Percentiles rank a stretch among this genome's conserved stretches.
Evolutionary conservation across 352 stramenopile genomes (phyloP).

Genomic region (Pythium scleroteichum): DNA sequence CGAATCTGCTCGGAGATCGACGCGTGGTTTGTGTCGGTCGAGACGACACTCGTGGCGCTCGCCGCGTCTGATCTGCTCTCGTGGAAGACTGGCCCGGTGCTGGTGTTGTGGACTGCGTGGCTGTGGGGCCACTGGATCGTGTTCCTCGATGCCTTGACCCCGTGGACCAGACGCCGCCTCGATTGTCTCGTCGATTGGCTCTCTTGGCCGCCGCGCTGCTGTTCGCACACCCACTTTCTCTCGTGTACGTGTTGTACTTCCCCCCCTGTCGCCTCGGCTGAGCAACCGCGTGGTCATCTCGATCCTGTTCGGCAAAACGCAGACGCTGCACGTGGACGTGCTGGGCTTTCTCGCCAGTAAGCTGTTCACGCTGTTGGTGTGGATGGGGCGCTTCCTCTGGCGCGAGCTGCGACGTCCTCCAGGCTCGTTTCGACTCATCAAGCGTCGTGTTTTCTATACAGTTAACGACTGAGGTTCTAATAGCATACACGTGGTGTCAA

Average conservation of each 20-base stretch:
- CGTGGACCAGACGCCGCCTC: background rate
- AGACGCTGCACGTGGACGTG: background rate
- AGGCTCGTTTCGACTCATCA: background rate
- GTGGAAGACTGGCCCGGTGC: background rate
- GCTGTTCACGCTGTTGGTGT: background rate
- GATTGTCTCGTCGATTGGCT: background rate
- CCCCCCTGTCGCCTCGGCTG: no score
- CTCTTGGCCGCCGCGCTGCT: background rate
- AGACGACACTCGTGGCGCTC: constrained; percentile 3
- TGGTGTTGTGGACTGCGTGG: background rate
- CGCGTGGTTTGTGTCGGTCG: constrained; percentile 7
- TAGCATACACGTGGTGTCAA: no score
- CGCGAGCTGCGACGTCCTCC: background rate
- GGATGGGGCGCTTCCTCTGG: background rate
- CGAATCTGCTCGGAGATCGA: constrained; percentile 8
- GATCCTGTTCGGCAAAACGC: no score
- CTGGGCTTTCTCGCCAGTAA: constrained; percentile 2
- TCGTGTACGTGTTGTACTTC: no score
- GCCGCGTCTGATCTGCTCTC: background rate
- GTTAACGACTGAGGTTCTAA: no score
- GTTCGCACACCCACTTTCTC: background rate
- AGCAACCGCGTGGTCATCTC: no score
- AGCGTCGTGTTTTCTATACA: background rate
- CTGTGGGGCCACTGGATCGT: background rate
- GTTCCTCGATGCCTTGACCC: background rate